Percentiles rank a stretch among this genome's conserved stretches.
phyloP scores from a whole-genome alignment of 768 basidiomycete genomes.

The Podaxis mareebaensis region DNA sequence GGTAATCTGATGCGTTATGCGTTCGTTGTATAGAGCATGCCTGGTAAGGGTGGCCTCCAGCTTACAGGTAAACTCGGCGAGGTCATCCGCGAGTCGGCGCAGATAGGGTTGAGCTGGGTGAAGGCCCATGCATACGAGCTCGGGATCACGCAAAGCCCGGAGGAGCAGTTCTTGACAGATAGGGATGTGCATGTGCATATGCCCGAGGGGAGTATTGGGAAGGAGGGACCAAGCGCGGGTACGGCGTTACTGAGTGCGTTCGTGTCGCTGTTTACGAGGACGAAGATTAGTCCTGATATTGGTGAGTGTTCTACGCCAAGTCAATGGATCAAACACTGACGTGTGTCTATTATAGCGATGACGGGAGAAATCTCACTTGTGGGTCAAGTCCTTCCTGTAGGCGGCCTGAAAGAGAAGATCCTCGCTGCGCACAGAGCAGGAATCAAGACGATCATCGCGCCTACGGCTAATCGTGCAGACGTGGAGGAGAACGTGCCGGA shows the following conservation, averaged over 20 bases:
- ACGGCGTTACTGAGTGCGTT: slow-evolving; percentile 92
- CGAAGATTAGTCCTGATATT: slow-evolving; percentile 81
- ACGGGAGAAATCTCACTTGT: slow-evolving; percentile 97
- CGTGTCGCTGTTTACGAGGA: slow-evolving; percentile 88
- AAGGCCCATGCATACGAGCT: slow-evolving; percentile 88
- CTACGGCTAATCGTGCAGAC: slow-evolving; percentile 86
- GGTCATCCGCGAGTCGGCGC: slow-evolving; percentile 94
- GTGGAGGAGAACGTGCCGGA: slow-evolving; percentile 97
- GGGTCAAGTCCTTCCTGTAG: slow-evolving; percentile 94
- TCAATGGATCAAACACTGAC: not conserved
- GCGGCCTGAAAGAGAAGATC: slow-evolving; percentile 95
- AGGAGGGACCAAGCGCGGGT: slow-evolving; percentile 96
- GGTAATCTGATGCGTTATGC: not conserved
- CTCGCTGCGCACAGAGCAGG: slow-evolving; percentile 96
- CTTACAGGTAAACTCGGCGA: slow-evolving; percentile 98
- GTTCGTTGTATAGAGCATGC: slow-evolving; percentile 73
- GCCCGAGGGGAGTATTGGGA: slow-evolving; percentile 92
- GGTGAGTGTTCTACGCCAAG: slow-evolving; percentile 47
- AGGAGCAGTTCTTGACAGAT: slow-evolving; percentile 81
- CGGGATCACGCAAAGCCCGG: slow-evolving; percentile 73
- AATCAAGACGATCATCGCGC: slow-evolving; percentile 89
- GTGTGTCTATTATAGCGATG: slow-evolving; percentile 63
- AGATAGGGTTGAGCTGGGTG: slow-evolving; percentile 93
- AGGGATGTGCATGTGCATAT: slow-evolving; percentile 95
- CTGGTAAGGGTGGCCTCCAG: slow-evolving; percentile 90